Base-by-base conservation (phyloP, 805 yeast species). In the Zygosaccharomyces gambellarensis region DNA sequence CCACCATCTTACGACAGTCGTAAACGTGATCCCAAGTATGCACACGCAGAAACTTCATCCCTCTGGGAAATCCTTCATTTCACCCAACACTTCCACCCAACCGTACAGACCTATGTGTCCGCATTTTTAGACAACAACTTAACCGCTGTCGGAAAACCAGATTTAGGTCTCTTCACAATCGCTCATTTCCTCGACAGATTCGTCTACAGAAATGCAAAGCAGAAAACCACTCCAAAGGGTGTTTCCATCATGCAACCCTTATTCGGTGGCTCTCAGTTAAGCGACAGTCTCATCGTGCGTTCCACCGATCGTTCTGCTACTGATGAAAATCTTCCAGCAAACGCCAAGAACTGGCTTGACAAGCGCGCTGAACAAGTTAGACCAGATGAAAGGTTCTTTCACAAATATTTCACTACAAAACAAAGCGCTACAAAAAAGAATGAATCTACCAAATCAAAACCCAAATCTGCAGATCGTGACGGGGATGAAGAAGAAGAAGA, bases 171-270 rank as follows among this genome's bases (percentile, higher is more conserved):
- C 52, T 92, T 82, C 69, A 83, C 97, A 0, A 74, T 94, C 55
- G 76, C 87, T 19, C 97, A 90, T 69, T 94, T 94, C 80, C 77
- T 94, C 71, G 97, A 94, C 69, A 81, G 95, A 68, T 94, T 95
- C 71, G 97, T 94, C 36, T 94, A 94, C 73, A 85, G 88, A 71
- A 89, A 90, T 67, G 88, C 97, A 43, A 89, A 88, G 71, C 85
- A 81, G 60, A 87, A 85, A 68, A 75, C 82, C 17, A 67, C 73
- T 30, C 71, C 83, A n/a, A 83, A 86, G 65, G 98, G 98, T 61
- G 75, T 85, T 3, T 89, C 97, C 39, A 90, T 94, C 64, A 94
- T 94, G 98, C 99, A 94, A 74, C 98, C 99, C 45, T 75, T 94
- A 56, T 90, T 95, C 40, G 97, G 97, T 54, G 77, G 82, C 1